These are phyloP conservation scores for Populus nigra DNA, from an alignment of 345 rosid species.

Conservation along the genomic window DNA sequence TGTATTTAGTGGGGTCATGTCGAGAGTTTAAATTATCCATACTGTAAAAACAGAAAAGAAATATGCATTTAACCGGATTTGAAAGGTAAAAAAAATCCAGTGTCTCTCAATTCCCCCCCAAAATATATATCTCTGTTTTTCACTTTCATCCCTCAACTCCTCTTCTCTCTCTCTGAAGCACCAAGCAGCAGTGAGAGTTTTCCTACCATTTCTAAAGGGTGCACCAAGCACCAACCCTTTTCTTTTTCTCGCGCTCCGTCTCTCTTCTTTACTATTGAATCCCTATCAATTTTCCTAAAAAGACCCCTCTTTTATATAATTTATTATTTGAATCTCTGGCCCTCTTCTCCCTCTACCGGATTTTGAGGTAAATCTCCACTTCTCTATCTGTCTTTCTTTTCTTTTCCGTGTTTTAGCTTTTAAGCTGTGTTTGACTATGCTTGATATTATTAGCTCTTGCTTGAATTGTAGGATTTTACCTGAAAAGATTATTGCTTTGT, in stretches of 20 bases:
- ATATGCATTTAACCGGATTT: too few relatives aligned
- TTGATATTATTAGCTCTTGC: not conserved
- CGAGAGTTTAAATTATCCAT: too few relatives aligned
- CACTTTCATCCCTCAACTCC: not conserved
- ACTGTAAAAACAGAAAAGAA: too few relatives aligned
- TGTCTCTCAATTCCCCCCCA: not conserved
- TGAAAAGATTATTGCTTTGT: constrained; percentile 20
- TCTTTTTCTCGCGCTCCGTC: not conserved
- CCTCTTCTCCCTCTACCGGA: constrained; percentile 8
- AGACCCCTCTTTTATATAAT: not conserved
- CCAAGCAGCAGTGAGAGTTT: not conserved
- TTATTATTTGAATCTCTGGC: not conserved
- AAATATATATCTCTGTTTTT: not conserved
- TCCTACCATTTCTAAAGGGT: not conserved
- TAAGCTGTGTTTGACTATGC: not conserved
- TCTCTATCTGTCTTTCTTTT: not conserved
- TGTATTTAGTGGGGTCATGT: too few relatives aligned
- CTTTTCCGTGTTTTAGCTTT: not conserved
- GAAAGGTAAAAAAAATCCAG: not conserved
- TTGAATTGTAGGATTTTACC: constrained; percentile 2
- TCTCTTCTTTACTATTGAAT: not conserved
- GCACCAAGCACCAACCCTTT: not conserved
- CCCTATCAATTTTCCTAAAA: not conserved
- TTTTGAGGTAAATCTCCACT: constrained; percentile 22
- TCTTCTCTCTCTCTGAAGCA: not conserved